Conservation (phyloP, 371 early-diverging fungal species). For the Syncephalastrum contaminatum region DNA sequence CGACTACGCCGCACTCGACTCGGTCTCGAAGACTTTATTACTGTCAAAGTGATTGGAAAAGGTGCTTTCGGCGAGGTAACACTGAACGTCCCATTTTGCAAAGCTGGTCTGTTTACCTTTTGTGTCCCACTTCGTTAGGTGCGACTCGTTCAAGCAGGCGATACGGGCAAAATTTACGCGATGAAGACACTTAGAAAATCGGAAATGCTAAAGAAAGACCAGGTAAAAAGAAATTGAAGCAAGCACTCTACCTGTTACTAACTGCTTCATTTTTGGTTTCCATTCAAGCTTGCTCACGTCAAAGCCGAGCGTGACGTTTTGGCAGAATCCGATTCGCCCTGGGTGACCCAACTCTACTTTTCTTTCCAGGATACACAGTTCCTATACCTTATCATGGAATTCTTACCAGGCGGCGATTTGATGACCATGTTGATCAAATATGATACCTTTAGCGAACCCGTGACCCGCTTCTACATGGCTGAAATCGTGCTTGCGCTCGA, state of each 20-base stretch:
- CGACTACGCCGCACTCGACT: conserved; percentile 90
- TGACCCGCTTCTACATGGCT: conserved; percentile 98
- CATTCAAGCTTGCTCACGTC: conserved; percentile 83
- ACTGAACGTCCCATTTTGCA: neutral
- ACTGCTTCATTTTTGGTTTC: neutral
- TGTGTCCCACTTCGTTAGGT: conserved; percentile 48
- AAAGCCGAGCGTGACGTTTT: conserved; percentile 97
- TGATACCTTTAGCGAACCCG: conserved; percentile 94
- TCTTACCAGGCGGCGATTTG: conserved; percentile 96
- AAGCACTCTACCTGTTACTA: neutral
- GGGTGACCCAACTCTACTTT: conserved; percentile 98
- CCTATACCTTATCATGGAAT: conserved; percentile 98
- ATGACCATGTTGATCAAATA: conserved; percentile 98
- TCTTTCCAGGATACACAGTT: conserved; percentile 94
- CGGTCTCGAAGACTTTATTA: conserved; percentile 91
- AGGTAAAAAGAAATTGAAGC: conserved; percentile 46
- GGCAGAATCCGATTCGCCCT: conserved; percentile 95
- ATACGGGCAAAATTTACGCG: conserved; percentile 97
- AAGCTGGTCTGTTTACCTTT: neutral
- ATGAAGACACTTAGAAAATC: conserved; percentile 96
- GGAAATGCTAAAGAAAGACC: conserved; percentile 98
- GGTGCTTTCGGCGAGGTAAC: conserved; percentile 98
- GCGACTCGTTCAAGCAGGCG: conserved; percentile 91
- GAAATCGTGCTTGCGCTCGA: conserved; percentile 96
- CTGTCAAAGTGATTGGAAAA: conserved; percentile 99